Percentiles rank a stretch among this genome's conserved stretches.
Conservation (phyloP, 306 rosid genomes). For the Glycine soja region DNA sequence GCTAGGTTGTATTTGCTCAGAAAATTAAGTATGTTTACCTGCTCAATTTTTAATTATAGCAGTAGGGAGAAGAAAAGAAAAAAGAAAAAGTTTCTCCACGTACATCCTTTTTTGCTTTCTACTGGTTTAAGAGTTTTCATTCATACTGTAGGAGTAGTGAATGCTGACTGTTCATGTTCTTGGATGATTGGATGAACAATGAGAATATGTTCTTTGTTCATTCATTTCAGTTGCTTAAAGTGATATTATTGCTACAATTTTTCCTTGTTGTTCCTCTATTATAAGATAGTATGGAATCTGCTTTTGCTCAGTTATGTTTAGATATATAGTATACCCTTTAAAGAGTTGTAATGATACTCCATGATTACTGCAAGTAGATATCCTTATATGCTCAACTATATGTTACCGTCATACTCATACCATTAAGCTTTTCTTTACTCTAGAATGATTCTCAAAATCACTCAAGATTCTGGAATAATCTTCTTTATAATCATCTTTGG, state of each 20-base stretch:
- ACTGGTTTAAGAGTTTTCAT: constrained; percentile 13
- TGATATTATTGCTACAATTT: constrained; percentile 12
- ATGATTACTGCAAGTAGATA: neutral
- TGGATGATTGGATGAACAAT: constrained; percentile 26
- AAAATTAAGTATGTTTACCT: constrained; percentile 29
- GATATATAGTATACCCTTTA: neutral
- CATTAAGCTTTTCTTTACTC: neutral
- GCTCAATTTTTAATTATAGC: constrained; percentile 26
- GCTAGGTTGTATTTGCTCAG: constrained; percentile 10
- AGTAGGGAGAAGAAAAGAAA: constrained; percentile 32
- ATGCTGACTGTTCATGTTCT: constrained; percentile 20
- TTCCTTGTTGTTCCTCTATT: neutral
- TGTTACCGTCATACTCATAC: neutral
- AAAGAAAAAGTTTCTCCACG: constrained; percentile 3
- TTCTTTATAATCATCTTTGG: constrained; percentile 20
- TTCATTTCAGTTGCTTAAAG: neutral
- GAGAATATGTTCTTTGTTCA: constrained; percentile 12
- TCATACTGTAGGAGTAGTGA: constrained; percentile 2
- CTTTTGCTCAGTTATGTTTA: constrained; percentile 9
- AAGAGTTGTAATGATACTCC: constrained; percentile 20
- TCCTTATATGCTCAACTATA: constrained; percentile 5
- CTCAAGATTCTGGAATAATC: neutral
- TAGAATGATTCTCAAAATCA: constrained; percentile 15
- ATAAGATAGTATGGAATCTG: constrained; percentile 4
- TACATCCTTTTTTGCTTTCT: constrained; percentile 37